Conservation (phyloP, 2,329 filamentous ascomycete genomes). For the Microdochium trichocladiopsis region DNA sequence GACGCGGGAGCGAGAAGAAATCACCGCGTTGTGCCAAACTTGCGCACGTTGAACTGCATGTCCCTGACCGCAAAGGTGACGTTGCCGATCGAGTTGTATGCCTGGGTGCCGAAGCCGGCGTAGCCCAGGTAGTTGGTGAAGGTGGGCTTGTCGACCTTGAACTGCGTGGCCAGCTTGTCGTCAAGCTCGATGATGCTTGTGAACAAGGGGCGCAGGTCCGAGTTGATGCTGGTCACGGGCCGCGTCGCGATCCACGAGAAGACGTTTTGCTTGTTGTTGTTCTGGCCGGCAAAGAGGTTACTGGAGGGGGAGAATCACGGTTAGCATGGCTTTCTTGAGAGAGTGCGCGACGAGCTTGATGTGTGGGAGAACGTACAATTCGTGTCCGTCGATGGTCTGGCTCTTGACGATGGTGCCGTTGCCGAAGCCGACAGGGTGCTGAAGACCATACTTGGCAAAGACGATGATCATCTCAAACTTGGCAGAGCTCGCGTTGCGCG, state of each 20-base stretch:
- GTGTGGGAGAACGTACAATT: slow-evolving; percentile 27
- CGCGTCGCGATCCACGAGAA: slow-evolving; percentile 38
- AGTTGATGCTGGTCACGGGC: slow-evolving; percentile 31
- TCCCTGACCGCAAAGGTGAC: slow-evolving; percentile 39
- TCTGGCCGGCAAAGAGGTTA: slow-evolving; percentile 32
- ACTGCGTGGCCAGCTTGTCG: slow-evolving; percentile 24
- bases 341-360: too few relatives aligned
- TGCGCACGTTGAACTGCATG: neutral
- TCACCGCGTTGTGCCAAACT: neutral
- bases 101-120: slow-evolving; percentile 43
- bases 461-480: slow-evolving; percentile 50
- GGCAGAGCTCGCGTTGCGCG: slow-evolving; percentile 28
- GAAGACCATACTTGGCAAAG: slow-evolving; percentile 39
- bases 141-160: slow-evolving; percentile 26
- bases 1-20: neutral
- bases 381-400: slow-evolving; percentile 29
- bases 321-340: neutral
- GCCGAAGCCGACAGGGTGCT: slow-evolving; percentile 38
- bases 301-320: slow-evolving; percentile 12
- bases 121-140: slow-evolving; percentile 40
- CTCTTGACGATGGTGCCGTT: slow-evolving; percentile 20
- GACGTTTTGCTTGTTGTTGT: slow-evolving; percentile 34
- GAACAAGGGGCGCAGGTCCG: slow-evolving; percentile 38
- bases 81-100: slow-evolving; percentile 30
- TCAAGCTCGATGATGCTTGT: slow-evolving; percentile 7